Conservation (phyloP, 352 stramenopile species). For the Globisporangium echinulatum region DNA sequence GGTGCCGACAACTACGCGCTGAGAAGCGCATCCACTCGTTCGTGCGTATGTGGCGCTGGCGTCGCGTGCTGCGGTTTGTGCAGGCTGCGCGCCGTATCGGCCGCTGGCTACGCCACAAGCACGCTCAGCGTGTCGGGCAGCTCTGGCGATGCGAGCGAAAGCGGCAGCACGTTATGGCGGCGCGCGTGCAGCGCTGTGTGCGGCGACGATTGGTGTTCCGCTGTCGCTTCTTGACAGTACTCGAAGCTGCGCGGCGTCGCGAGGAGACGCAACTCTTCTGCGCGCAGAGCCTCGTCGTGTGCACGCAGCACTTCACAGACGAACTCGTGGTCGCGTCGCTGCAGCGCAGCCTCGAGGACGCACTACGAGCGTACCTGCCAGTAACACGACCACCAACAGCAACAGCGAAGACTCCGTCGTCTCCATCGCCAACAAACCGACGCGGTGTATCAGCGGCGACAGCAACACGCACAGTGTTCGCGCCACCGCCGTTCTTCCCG, state of each 20-base stretch:
- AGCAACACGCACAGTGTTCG: neutral
- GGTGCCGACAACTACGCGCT: constrained; percentile 19
- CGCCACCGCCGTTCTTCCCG: constrained; percentile 15
- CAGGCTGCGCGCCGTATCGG: constrained; percentile 23
- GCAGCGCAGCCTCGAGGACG: constrained; percentile 5
- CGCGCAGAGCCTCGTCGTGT: constrained; percentile 28
- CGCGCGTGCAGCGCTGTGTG: constrained; percentile 25
- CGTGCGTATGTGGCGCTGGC: constrained; percentile 36
- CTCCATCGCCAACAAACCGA: neutral
- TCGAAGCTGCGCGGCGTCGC: constrained; percentile 13
- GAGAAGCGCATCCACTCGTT: constrained; percentile 19
- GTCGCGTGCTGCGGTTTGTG: constrained; percentile 11
- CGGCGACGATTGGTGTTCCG: constrained; percentile 20
- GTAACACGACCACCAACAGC: neutral
- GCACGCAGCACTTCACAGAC: constrained; percentile 35
- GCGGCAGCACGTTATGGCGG: constrained; percentile 15
- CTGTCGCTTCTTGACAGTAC: constrained; percentile 10
- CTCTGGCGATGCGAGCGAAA: constrained; percentile 31
- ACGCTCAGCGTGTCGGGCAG: constrained; percentile 19
- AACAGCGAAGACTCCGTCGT: neutral
- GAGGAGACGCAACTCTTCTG: constrained; percentile 31
- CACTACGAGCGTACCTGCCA: constrained; percentile 5
- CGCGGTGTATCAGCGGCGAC: no score
- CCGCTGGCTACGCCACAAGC: constrained; percentile 34
- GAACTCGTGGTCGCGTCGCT: constrained; percentile 29